phyloP scores from a whole-genome alignment of 192 early-diverging fungal species.

The Chytriomyces sp. region DNA sequence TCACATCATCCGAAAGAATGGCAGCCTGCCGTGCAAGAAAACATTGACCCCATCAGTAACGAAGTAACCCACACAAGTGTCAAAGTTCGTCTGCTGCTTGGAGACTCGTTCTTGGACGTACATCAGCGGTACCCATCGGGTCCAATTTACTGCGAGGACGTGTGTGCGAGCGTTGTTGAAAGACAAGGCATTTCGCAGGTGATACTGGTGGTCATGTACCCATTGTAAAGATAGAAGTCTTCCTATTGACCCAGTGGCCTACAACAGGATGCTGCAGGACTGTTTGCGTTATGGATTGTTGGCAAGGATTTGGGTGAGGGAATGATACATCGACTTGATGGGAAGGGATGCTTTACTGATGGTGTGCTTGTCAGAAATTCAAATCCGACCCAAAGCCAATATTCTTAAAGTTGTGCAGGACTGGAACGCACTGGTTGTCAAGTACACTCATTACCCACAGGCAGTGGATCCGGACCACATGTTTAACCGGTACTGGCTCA shows the following conservation, averaged over 20 bases:
- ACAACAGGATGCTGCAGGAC: conserved; percentile 22
- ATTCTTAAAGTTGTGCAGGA: conserved; percentile 54
- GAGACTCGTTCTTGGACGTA: conserved; percentile 58
- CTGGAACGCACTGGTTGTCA: conserved; percentile 55
- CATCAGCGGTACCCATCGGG: conserved; percentile 51
- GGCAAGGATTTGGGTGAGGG: conserved; percentile 59
- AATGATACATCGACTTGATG: background rate
- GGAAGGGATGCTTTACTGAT: background rate
- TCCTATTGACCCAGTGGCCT: too few species aligned
- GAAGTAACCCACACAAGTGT: conserved; percentile 50
- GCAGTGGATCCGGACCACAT: conserved; percentile 52
- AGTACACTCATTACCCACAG: conserved; percentile 66
- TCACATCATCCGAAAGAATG: conserved; percentile 39
- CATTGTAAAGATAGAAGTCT: too few species aligned
- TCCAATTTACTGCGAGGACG: conserved; percentile 29
- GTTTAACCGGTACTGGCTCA: conserved; percentile 61
- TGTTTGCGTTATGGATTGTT: conserved; percentile 65
- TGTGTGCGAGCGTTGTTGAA: conserved; percentile 54
- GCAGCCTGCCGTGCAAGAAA: conserved; percentile 54
- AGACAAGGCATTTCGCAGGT: conserved; percentile 47
- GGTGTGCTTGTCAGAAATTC: conserved; percentile 48
- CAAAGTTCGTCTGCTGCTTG: conserved; percentile 55
- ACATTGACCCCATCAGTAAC: conserved; percentile 47
- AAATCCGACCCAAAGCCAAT: conserved; percentile 55
- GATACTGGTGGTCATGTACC: too few species aligned